Percentiles rank a stretch among this genome's conserved stretches.
Evolutionary conservation across 1,284 basidiomycete species (phyloP).

Genomic region (Trichosporon sp.): DNA sequence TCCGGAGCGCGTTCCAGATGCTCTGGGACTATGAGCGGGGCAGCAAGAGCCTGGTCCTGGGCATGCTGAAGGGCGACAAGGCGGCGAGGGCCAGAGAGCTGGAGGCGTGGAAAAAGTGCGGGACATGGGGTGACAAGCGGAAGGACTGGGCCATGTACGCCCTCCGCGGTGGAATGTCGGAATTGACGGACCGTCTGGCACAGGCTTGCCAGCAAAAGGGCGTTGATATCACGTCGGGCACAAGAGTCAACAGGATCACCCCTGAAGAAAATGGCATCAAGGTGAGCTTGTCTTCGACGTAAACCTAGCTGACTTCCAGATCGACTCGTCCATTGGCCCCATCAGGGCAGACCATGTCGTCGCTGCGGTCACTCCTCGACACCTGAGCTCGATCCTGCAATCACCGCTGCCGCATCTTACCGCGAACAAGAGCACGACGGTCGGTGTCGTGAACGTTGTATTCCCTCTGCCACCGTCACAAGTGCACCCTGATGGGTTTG

Average conservation of each 20-base stretch:
- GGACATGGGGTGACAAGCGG: slow-evolving; percentile 29
- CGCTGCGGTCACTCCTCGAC: slow-evolving; percentile 28
- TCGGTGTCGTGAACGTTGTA: slow-evolving; percentile 67
- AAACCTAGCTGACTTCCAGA: neutral
- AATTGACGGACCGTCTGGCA: slow-evolving; percentile 61
- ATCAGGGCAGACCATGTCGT: slow-evolving; percentile 23
- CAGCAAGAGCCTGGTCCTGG: slow-evolving; percentile 64
- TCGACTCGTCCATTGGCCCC: neutral
- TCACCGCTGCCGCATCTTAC: slow-evolving; percentile 54
- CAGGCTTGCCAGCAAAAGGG: slow-evolving; percentile 16
- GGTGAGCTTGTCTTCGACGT: slow-evolving; percentile 1
- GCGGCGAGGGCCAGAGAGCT: slow-evolving; percentile 10
- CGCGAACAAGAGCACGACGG: slow-evolving; percentile 51
- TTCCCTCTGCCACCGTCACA: slow-evolving; percentile 54
- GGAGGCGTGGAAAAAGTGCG: slow-evolving; percentile 16
- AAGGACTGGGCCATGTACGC: slow-evolving; percentile 43
- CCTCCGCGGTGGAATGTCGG: slow-evolving; percentile 63
- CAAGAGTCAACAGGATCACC: slow-evolving; percentile 1
- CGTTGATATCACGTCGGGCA: slow-evolving; percentile 7
- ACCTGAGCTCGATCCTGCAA: slow-evolving; percentile 31
- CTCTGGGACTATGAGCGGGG: slow-evolving; percentile 65
- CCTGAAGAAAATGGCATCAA: neutral
- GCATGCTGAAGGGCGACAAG: slow-evolving; percentile 53
- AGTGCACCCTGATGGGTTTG: slow-evolving; percentile 76
- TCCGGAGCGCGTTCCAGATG: slow-evolving; percentile 69